Evolutionary conservation across 2,329 filamentous ascomycete species (phyloP), one percentile per base, ranked within the genome.

Genomic region (Lomentospora prolificans): DNA sequence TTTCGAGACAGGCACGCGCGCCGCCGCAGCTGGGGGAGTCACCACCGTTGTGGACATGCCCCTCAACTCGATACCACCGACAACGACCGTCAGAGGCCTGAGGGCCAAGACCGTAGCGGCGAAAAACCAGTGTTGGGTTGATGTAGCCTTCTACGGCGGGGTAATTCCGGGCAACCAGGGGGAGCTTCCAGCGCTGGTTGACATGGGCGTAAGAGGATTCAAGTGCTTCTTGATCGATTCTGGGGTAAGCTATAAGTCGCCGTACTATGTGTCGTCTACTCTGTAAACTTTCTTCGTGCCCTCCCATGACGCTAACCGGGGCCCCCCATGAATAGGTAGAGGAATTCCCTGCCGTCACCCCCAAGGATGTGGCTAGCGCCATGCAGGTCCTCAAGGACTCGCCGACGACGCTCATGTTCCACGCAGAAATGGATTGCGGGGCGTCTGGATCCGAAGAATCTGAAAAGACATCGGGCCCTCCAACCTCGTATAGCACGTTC

Each of bases 11-110:
- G 94, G 94, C 51, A 97, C 94, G 24, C 82, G 89, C 63, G 94
- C 94, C 31, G 94, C 94, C 3, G 94, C 94, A 9, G 95, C 92
- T 63, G 94, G 94, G 41, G 94, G 94, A 64, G 94, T 97, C 25
- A 99, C 94, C 3, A 97, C 94, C 0, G 90, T 99, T 8, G 76
- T 99, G 65, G 94, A 97, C 71, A 99, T 99, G 94, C 94, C 94
- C 31, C 72, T 97, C 59, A 99, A 99, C 72, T 90, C 92, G 51
- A 95, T 99, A 55, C 94, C 94, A 33, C 94, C 94, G 0, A 99
- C 94, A 0, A 97, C 92, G 8, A 97, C 92, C 0, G 78, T 97
- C 3, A 75, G 77, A 17, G 89, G 87, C 5, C 80, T 99, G 62
- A 77, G 86, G 59, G 87, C 90, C 74, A 99, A 99, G 76, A 76